These are phyloP conservation scores for Cladosporium sp. DNA, from an alignment of 2,329 filamentous ascomycete genomes.

Conservation along the genomic window DNA sequence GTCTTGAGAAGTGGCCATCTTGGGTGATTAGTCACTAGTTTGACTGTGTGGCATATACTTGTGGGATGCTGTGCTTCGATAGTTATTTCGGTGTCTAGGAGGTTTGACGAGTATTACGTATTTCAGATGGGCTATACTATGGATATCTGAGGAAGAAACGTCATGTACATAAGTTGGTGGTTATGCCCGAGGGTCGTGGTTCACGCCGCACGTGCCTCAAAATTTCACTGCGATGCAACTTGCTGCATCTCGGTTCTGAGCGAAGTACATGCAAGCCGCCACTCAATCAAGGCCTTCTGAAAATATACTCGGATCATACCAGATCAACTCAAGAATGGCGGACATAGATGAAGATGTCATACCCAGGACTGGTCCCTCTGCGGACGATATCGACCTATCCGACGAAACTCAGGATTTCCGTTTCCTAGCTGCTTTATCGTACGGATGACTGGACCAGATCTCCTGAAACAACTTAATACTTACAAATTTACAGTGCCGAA, in stretches of 20 bases:
- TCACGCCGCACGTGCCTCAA: neutral
- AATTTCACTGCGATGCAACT: neutral
- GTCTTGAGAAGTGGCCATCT: conserved; percentile 17
- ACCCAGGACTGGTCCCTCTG: conserved; percentile 53
- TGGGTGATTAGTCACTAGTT: neutral
- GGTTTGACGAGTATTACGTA: too few species aligned
- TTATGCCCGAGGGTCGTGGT: neutral
- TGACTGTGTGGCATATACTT: neutral
- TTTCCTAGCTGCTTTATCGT: conserved; percentile 58
- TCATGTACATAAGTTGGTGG: neutral
- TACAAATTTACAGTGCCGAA: conserved; percentile 22
- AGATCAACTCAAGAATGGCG: conserved; percentile 27
- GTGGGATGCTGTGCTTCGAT: too few species aligned
- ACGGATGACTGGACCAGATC: conserved; percentile 8
- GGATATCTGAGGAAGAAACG: neutral
- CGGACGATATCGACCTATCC: conserved; percentile 69
- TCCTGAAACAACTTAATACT: neutral
- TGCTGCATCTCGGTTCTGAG: neutral
- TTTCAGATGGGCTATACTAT: neutral
- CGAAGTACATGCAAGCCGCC: neutral
- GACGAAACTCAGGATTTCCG: conserved; percentile 87
- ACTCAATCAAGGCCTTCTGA: neutral
- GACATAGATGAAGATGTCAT: conserved; percentile 35
- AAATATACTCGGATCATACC: too few species aligned
- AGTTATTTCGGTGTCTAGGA: too few species aligned